These are phyloP conservation scores for Podila epigama DNA, from an alignment of 192 early-diverging fungal species.

Conservation along the genomic window DNA sequence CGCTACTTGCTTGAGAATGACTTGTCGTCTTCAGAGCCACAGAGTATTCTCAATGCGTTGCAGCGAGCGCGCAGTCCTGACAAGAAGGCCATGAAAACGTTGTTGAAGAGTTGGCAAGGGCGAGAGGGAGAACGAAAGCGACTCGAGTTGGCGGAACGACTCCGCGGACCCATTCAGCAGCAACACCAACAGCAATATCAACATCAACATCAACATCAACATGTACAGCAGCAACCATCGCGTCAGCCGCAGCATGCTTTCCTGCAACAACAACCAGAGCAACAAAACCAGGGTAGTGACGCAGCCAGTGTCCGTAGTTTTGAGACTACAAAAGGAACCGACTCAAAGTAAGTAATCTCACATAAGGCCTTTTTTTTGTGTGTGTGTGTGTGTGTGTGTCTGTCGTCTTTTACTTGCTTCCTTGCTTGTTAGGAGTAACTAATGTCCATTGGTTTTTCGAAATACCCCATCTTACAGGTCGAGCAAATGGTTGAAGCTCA, in stretches of 20 bases:
- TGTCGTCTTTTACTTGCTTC: too few species aligned
- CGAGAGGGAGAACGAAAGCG: conserved; percentile 30
- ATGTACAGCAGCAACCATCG: neutral
- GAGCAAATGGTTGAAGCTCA: conserved; percentile 19
- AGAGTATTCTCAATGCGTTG: conserved; percentile 19
- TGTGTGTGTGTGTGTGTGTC: neutral
- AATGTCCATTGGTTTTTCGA: neutral
- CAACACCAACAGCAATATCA: too few species aligned
- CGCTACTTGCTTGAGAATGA: conserved; percentile 40
- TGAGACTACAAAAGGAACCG: conserved; percentile 19
- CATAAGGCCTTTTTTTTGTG: neutral
- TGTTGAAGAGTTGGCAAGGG: conserved; percentile 37
- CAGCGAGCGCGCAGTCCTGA: conserved; percentile 22
- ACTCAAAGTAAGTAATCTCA: conserved; percentile 18
- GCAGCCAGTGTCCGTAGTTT: conserved; percentile 17
- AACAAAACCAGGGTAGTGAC: conserved; percentile 10
- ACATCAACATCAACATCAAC: neutral
- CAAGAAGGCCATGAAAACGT: conserved; percentile 27
- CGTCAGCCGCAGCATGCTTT: conserved; percentile 5
- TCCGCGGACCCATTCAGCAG: neutral
- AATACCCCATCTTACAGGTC: neutral
- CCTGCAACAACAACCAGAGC: conserved; percentile 4
- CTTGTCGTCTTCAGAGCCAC: conserved; percentile 8
- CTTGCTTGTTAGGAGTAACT: too few species aligned
- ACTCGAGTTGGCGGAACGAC: conserved; percentile 8